Conservation (phyloP, 2,329 filamentous ascomycete species). For the Pseudogymnoascus sp. region DNA sequence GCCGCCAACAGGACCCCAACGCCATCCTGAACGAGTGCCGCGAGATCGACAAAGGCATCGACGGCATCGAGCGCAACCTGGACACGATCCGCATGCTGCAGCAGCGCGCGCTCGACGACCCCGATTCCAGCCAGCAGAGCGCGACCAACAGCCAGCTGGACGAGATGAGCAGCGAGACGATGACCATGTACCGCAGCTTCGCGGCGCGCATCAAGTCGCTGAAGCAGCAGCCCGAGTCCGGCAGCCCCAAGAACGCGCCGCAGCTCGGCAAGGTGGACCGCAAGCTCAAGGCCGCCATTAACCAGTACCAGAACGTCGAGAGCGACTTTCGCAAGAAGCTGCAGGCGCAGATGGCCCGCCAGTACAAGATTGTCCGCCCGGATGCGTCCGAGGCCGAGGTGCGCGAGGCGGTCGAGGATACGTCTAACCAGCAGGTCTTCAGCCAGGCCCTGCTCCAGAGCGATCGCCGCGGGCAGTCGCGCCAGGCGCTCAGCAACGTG, state of each 20-base stretch:
- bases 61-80: constrained; percentile 64
- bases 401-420: constrained; percentile 65
- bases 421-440: constrained; percentile 67
- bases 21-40: constrained; percentile 77
- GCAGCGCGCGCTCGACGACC: constrained; percentile 62
- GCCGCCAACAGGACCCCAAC: constrained; percentile 52
- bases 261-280: constrained; percentile 78
- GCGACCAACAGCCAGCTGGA: constrained; percentile 63
- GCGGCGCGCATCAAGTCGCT: constrained; percentile 71
- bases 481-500: constrained; percentile 69
- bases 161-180: constrained; percentile 65
- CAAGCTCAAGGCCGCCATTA: constrained; percentile 71
- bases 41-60: constrained; percentile 69
- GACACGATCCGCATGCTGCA: constrained; percentile 58
- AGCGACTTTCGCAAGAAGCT: constrained; percentile 70
- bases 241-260: constrained; percentile 61
- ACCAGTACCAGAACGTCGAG: constrained; percentile 73
- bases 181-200: constrained; percentile 71
- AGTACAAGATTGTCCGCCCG: constrained; percentile 82
- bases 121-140: constrained; percentile 61
- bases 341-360: constrained; percentile 75
- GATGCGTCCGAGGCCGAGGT: constrained; percentile 74
- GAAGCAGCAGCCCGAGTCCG: constrained; percentile 72
- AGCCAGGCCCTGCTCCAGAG: constrained; percentile 76
- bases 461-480: constrained; percentile 72